A percentile compares a stretch with the other conserved stretches of the same genome.
These are phyloP conservation scores for Albugo candida DNA, from an alignment of 352 stramenopile genomes.

Conservation along the genomic window DNA sequence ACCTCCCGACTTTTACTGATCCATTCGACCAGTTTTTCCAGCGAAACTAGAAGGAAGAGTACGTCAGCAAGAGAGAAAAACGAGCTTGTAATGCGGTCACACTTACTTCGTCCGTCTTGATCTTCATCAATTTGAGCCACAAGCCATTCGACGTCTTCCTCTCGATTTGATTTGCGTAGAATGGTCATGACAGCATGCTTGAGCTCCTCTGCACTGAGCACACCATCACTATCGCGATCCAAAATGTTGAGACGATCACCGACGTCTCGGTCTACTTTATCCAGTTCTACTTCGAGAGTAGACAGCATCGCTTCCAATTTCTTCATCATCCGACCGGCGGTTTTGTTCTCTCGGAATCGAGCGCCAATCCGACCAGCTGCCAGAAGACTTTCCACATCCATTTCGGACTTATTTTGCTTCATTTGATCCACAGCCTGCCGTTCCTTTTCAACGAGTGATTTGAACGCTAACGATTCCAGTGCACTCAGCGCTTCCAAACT, in stretches of 20 bases:
- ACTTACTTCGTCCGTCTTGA: constrained; percentile 76
- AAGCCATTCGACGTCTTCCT: constrained; percentile 90
- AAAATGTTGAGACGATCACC: constrained; percentile 95
- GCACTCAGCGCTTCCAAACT: constrained; percentile 64
- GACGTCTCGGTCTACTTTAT: constrained; percentile 90
- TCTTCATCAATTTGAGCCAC: constrained; percentile 84
- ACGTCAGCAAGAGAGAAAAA: constrained; percentile 9
- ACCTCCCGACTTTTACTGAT: constrained; percentile 74
- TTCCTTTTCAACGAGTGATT: constrained; percentile 76
- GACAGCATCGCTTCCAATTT: constrained; percentile 86
- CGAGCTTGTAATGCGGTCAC: constrained; percentile 7
- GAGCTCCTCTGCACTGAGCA: constrained; percentile 90
- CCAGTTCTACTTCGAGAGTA: constrained; percentile 86
- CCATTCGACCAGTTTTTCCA: constrained; percentile 85
- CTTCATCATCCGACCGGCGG: constrained; percentile 81
- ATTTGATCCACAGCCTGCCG: constrained; percentile 64
- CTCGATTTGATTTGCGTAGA: constrained; percentile 83
- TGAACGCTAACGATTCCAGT: constrained; percentile 69
- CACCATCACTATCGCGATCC: constrained; percentile 92
- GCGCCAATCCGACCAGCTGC: constrained; percentile 63
- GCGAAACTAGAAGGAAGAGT: constrained; percentile 62
- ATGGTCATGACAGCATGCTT: constrained; percentile 89
- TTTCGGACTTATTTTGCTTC: constrained; percentile 78
- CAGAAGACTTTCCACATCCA: constrained; percentile 66
- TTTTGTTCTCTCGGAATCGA: constrained; percentile 73